Percentiles rank a stretch among this genome's conserved stretches.
phyloP scores from a whole-genome alignment of 306 rosid genomes.

The Gastrolobium bilobum region DNA sequence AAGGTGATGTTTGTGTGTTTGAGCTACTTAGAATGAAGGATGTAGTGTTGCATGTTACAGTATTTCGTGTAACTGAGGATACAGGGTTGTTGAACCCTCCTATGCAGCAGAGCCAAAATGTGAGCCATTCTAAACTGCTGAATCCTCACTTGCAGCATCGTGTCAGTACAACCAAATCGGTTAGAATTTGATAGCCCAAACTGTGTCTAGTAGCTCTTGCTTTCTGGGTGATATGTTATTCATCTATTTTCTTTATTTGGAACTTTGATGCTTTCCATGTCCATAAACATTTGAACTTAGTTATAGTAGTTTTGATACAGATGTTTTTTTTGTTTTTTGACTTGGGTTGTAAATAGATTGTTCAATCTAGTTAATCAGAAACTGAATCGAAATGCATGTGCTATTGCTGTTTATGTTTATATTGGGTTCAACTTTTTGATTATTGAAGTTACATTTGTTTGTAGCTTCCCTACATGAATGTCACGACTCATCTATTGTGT shows the following conservation, averaged over 20 bases:
- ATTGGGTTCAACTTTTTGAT: neutral
- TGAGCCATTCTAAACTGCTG: slow-evolving; percentile 55
- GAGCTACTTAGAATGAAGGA: slow-evolving; percentile 82
- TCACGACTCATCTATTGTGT: slow-evolving; percentile 12
- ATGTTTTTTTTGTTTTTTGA: slow-evolving; percentile 47
- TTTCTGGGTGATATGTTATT: slow-evolving; percentile 52
- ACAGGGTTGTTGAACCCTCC: slow-evolving; percentile 60
- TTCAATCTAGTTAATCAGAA: slow-evolving; percentile 58
- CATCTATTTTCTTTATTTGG: slow-evolving; percentile 61
- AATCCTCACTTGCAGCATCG: slow-evolving; percentile 64
- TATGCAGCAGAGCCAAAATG: slow-evolving; percentile 47
- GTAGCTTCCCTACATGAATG: slow-evolving; percentile 34
- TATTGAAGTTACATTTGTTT: slow-evolving; percentile 14
- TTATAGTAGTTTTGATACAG: slow-evolving; percentile 56
- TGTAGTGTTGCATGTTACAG: slow-evolving; percentile 79
- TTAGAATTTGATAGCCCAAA: slow-evolving; percentile 57
- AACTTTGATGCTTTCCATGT: slow-evolving; percentile 63
- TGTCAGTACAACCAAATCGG: slow-evolving; percentile 52
- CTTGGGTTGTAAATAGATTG: slow-evolving; percentile 80
- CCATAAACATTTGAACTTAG: slow-evolving; percentile 57
- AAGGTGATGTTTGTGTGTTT: slow-evolving; percentile 97
- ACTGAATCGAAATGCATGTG: slow-evolving; percentile 49
- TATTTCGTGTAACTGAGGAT: slow-evolving; percentile 70
- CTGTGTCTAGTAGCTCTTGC: slow-evolving; percentile 53
- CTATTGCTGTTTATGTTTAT: neutral